A percentile compares a stretch with the other conserved stretches of the same genome.
Conservation (phyloP, 73 alveolate species). For the Tetrahymena thermophila region DNA sequence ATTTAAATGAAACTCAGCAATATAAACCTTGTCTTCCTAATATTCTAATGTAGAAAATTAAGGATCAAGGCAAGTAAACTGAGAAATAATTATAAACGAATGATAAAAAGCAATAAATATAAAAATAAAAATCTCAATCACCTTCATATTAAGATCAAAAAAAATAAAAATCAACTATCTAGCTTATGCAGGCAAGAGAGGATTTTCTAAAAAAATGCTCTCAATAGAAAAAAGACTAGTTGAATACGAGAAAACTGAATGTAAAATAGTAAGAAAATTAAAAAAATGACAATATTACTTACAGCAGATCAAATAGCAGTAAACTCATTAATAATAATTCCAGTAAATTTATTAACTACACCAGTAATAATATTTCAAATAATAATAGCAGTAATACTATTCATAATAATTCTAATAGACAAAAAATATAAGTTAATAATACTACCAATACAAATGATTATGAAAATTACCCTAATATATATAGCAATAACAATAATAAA, state of each 20-base stretch:
- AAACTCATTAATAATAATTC: background rate
- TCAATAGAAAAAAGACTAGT: background rate
- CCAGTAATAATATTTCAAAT: background rate
- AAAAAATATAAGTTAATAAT: background rate
- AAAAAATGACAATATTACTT: background rate
- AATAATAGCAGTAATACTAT: no score
- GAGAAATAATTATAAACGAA: background rate
- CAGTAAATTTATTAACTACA: background rate
- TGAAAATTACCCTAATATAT: background rate
- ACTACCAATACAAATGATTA: no score
- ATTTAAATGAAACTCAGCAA: background rate
- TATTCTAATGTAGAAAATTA: background rate
- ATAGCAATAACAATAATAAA: no score
- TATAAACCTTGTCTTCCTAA: background rate
- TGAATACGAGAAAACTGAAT: background rate
- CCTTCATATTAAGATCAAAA: background rate
- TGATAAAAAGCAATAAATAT: background rate
- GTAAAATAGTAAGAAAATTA: background rate
- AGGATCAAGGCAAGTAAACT: background rate
- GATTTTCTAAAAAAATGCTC: background rate
- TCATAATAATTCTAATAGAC: no score
- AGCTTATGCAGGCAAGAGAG: background rate
- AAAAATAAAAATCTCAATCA: background rate
- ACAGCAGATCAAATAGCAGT: background rate
- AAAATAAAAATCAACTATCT: background rate